These are phyloP conservation scores for Cercospora zeina DNA, from an alignment of 2,329 filamentous ascomycete species.

Conservation along the genomic window DNA sequence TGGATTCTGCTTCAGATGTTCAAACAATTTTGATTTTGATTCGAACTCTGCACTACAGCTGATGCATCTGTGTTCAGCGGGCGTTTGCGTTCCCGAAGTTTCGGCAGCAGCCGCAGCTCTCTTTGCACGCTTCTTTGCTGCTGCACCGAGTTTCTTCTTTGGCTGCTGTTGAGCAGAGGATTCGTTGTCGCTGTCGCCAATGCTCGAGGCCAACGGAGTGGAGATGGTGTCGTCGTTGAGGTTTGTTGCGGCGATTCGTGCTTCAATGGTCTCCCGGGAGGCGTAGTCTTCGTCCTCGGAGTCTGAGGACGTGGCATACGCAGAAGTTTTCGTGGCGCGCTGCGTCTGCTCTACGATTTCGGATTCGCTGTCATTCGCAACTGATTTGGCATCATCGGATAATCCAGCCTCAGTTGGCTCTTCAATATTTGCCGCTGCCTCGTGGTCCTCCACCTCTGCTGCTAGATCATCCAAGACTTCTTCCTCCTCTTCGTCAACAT, in stretches of 20 bases:
- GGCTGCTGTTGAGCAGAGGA: neutral
- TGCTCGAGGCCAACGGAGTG: constrained; percentile 12
- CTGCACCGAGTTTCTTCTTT: constrained; percentile 49
- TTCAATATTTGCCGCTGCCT: constrained; percentile 3
- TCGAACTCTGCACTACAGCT: constrained; percentile 76
- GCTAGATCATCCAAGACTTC: constrained; percentile 35
- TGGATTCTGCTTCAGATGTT: constrained; percentile 64
- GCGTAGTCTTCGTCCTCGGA: constrained; percentile 44
- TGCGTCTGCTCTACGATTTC: constrained; percentile 12
- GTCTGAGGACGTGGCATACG: constrained; percentile 1
- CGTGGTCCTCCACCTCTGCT: constrained; percentile 30
- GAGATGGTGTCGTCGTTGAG: constrained; percentile 15
- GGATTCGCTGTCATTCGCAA: neutral
- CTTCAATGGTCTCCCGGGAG: constrained; percentile 45
- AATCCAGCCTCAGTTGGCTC: neutral
- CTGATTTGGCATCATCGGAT: neutral
- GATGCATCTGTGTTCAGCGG: constrained; percentile 66
- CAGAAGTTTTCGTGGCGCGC: neutral
- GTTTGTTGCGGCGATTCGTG: constrained; percentile 40
- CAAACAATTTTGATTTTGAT: constrained; percentile 70
- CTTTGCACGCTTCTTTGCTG: constrained; percentile 51
- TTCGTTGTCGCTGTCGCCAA: constrained; percentile 1
- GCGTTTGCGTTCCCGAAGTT: constrained; percentile 25
- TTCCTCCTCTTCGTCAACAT: constrained; percentile 39
- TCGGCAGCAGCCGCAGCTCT: constrained; percentile 48